Percentiles rank a stretch among this genome's conserved stretches.
phyloP scores from a whole-genome alignment of 2,329 filamentous ascomycete species.

The Talaromyces sp. region DNA sequence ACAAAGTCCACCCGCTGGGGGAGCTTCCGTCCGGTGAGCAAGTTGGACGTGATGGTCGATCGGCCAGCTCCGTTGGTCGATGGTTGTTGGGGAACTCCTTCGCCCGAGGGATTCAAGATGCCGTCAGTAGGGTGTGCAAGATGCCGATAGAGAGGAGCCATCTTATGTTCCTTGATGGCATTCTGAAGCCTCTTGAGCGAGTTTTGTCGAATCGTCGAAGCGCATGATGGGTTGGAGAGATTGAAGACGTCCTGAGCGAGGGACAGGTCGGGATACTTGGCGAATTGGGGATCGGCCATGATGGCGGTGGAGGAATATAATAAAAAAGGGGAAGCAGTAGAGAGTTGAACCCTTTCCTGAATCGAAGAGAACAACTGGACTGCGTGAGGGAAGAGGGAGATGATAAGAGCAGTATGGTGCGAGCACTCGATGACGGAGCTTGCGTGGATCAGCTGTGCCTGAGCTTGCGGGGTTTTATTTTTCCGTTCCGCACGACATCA shows the following conservation, averaged over 20 bases:
- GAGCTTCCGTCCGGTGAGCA: conserved; percentile 68
- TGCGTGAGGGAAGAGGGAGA: not conserved
- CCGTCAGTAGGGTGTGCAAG: conserved; percentile 65
- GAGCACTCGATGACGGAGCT: conserved; percentile 4
- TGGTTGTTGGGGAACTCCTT: conserved; percentile 51
- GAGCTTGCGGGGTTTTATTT: conserved; percentile 6
- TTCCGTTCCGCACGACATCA: conserved; percentile 1
- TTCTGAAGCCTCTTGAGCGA: conserved; percentile 59
- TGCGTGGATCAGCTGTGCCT: conserved; percentile 1
- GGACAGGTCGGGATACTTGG: conserved; percentile 59
- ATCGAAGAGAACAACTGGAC: not conserved
- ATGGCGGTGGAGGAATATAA: conserved; percentile 27
- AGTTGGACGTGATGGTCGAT: conserved; percentile 59
- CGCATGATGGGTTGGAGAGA: conserved; percentile 57
- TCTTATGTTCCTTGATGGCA: conserved; percentile 60
- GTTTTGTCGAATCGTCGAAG: conserved; percentile 48
- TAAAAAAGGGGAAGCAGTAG: not conserved
- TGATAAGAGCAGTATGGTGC: not conserved
- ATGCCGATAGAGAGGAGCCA: conserved; percentile 63
- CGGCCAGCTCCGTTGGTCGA: conserved; percentile 25
- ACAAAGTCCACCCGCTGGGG: conserved; percentile 64
- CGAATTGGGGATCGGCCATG: conserved; percentile 62
- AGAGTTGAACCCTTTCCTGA: not conserved
- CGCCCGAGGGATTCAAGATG: conserved; percentile 71
- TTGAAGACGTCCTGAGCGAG: conserved; percentile 65